phyloP scores from a whole-genome alignment of 495 filamentous ascomycete genomes.

The Corynascus novoguineensis region DNA sequence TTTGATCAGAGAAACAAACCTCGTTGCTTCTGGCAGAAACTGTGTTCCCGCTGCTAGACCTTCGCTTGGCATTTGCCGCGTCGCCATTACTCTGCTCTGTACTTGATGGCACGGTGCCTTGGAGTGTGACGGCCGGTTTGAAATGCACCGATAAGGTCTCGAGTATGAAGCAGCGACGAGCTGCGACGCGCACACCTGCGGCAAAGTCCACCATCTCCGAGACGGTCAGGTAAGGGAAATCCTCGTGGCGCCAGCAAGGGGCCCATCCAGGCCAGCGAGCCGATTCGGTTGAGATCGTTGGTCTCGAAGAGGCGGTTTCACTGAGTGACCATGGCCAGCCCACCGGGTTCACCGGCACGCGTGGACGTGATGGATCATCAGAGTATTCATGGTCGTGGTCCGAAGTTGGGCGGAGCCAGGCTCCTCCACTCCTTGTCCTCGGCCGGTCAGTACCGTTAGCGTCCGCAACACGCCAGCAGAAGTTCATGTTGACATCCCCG shows the following conservation, averaged over 20 bases:
- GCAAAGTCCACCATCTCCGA: constrained; percentile 48
- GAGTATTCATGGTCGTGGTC: background rate
- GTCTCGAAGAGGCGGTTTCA: background rate
- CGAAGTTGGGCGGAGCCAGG: background rate
- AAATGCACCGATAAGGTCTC: constrained; percentile 33
- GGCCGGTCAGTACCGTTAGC: background rate
- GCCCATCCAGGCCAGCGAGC: constrained; percentile 36
- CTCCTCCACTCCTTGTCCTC: background rate
- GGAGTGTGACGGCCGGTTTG: constrained; percentile 22
- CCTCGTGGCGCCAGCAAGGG: constrained; percentile 52
- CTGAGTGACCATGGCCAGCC: constrained; percentile 15
- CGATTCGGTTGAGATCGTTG: background rate
- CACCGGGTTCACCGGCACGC: background rate
- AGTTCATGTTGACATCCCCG: constrained; percentile 43
- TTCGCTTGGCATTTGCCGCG: background rate
- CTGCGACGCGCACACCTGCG: constrained; percentile 52
- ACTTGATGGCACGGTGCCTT: background rate
- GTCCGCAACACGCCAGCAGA: constrained; percentile 31
- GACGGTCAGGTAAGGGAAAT: constrained; percentile 52
- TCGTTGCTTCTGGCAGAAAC: constrained; percentile 25
- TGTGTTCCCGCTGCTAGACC: constrained; percentile 10
- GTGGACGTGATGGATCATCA: background rate
- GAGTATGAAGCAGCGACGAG: constrained; percentile 49
- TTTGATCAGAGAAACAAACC: constrained; percentile 37
- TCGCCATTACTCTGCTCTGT: background rate